Evolutionary conservation across 1,284 basidiomycete species (phyloP), one percentile per base, ranked within the genome.

Genomic region (Cryptococcus sp.): DNA sequence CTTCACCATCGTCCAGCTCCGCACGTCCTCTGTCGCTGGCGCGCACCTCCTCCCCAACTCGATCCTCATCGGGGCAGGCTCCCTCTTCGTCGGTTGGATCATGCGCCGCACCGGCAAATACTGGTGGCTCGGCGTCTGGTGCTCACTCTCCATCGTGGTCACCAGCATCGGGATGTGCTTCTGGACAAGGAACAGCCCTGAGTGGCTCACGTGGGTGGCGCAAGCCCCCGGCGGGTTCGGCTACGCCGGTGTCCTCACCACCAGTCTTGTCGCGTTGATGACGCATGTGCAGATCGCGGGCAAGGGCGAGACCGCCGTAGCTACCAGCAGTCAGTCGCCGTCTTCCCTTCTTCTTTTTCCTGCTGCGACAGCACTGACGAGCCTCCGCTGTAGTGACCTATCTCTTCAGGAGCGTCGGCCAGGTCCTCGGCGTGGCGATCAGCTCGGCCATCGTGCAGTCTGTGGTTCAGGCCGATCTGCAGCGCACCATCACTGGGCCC

Each of bases 341-440:
- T 49, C 20, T 18, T 16, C 20, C 0, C 46, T 4, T 3, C 49
- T 3, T 16, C 43, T 16, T 20, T n/a, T 23, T 42, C 12, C 18
- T 23, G 33, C 11, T 46, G 15, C 28, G n/a, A 11, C 13, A 39
- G 8, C 8, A 13, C 8, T 33, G 46, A 38, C 6, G 21, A 24
- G 57, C 61, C 64, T 46, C 59, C 44, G 12, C 11, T 35, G n/a
- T 67, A 92, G 90, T 93, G 68, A 89, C 88, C 21, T 94, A 94
- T 77, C 80, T 93, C 53, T 92, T 91, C 79, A 82, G 91, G 64
- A 91, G 90, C 11, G 88, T 89, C 15, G 91, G 91, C 12, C 91
- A 93, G 78, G 91, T 92, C n/a, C 82, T 93, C 50, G 91, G 91
- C 44, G 91, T 94, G 52, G 87, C 87, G 64, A 78, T 92, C 49